These are phyloP conservation scores for Calocybe indica DNA, from an alignment of 768 basidiomycete species.

Conservation along the genomic window DNA sequence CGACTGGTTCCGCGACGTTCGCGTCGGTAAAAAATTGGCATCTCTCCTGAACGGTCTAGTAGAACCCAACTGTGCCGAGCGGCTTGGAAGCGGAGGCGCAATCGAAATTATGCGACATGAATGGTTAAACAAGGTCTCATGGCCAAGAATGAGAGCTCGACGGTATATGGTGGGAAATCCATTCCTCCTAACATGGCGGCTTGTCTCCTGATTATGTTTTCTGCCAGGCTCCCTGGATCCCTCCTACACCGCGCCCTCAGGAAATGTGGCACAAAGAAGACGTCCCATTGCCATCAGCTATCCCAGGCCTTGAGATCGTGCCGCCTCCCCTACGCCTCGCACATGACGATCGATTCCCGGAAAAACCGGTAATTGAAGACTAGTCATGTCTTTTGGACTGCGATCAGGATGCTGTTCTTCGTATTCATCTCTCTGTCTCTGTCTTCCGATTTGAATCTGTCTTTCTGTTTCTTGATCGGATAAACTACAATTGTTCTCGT, in stretches of 20 bases:
- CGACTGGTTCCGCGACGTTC: background rate
- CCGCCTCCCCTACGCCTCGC: constrained; percentile 25
- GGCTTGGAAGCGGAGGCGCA: constrained; percentile 31
- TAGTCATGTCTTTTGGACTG: no score
- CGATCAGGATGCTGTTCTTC: no score
- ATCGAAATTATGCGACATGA: constrained; percentile 32
- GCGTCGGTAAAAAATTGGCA: constrained; percentile 33
- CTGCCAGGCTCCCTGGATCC: constrained; percentile 38
- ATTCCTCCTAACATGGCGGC: background rate
- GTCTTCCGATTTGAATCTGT: no score
- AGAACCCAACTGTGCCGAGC: constrained; percentile 23
- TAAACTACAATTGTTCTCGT: no score
- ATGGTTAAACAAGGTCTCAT: constrained; percentile 42
- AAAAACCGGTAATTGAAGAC: background rate
- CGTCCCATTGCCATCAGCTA: constrained; percentile 26
- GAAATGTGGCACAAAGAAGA: constrained; percentile 31
- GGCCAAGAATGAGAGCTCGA: constrained; percentile 37
- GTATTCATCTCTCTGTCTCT: no score
- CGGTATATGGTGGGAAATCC: constrained; percentile 36
- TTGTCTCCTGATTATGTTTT: constrained; percentile 3
- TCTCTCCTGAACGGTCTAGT: constrained; percentile 38
- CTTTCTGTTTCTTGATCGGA: no score
- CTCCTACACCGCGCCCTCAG: constrained; percentile 12
- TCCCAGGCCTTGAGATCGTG: constrained; percentile 34
- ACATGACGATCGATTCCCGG: constrained; percentile 30